Evolutionary conservation across 139 green algal species (phyloP).

Genomic region (Coelastrella sp.): DNA sequence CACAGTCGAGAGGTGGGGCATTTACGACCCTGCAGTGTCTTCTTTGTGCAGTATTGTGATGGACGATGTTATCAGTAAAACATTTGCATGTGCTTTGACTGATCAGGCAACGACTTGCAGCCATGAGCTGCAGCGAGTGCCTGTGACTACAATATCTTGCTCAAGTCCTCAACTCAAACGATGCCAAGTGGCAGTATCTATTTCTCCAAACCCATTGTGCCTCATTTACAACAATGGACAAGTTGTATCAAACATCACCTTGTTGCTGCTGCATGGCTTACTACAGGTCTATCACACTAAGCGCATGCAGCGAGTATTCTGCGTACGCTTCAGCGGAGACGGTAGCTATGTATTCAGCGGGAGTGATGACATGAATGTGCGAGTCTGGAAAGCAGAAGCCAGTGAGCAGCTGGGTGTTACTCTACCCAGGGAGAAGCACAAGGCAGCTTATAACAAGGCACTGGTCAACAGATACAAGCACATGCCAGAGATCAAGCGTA

Average conservation of each 20-base stretch:
- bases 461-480: conserved; percentile 95
- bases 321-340: conserved; percentile 90
- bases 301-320: conserved; percentile 97
- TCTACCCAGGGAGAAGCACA: conserved; percentile 90
- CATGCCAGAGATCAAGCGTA: conserved; percentile 93
- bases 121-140: too few relatives aligned
- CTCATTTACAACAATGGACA: too few relatives aligned
- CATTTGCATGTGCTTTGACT: too few relatives aligned
- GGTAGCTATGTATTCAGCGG: conserved; percentile 94
- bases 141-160: too few relatives aligned
- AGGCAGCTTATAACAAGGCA: conserved; percentile 86
- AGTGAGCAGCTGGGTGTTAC: conserved; percentile 88
- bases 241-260: too few relatives aligned
- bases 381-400: conserved; percentile 93
- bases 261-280: neutral
- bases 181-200: too few relatives aligned
- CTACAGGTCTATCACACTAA: conserved; percentile 91
- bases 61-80: too few relatives aligned
- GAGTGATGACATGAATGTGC: conserved; percentile 92
- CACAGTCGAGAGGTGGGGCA: conserved; percentile 66
- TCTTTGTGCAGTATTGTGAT: neutral
- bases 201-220: too few relatives aligned
- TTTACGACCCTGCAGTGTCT: neutral
- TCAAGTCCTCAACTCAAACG: too few relatives aligned
- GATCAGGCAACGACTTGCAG: too few relatives aligned